Evolutionary conservation across 305 asterid genomes (phyloP).

Genomic region (Fraxinus baroniana): DNA sequence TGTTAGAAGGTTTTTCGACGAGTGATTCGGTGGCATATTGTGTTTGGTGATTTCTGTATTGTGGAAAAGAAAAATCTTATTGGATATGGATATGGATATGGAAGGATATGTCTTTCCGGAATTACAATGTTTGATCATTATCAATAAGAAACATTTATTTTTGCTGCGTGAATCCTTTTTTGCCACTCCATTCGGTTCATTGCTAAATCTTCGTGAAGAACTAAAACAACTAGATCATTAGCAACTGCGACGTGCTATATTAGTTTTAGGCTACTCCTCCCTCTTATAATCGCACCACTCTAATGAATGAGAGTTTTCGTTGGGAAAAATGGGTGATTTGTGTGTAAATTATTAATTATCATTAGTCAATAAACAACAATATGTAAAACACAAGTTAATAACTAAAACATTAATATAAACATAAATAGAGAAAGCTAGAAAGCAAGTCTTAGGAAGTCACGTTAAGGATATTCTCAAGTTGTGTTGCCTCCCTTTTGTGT

Average conservation of each 20-base stretch:
- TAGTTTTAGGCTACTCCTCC: neutral
- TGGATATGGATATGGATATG: neutral
- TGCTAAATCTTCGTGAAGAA: neutral
- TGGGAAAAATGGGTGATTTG: no score
- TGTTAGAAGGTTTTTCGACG: neutral
- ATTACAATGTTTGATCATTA: neutral
- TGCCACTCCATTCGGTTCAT: neutral
- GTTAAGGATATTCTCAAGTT: no score
- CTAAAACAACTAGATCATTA: neutral
- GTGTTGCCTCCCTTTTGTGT: no score
- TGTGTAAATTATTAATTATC: no score
- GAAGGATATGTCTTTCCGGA: no score
- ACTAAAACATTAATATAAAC: no score
- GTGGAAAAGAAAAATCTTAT: neutral
- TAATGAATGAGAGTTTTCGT: neutral
- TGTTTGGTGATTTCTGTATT: neutral
- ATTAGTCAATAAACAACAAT: no score
- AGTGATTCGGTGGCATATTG: neutral
- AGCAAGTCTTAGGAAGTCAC: no score
- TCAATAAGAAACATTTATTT: neutral
- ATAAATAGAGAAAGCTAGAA: no score
- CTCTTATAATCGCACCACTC: neutral
- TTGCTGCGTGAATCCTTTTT: neutral
- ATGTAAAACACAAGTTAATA: no score
- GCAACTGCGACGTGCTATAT: neutral